A percentile compares a stretch with the other conserved stretches of the same genome.
Evolutionary conservation across 2,329 filamentous ascomycete genomes (phyloP).

Genomic region (Cladobotryum protrusum): DNA sequence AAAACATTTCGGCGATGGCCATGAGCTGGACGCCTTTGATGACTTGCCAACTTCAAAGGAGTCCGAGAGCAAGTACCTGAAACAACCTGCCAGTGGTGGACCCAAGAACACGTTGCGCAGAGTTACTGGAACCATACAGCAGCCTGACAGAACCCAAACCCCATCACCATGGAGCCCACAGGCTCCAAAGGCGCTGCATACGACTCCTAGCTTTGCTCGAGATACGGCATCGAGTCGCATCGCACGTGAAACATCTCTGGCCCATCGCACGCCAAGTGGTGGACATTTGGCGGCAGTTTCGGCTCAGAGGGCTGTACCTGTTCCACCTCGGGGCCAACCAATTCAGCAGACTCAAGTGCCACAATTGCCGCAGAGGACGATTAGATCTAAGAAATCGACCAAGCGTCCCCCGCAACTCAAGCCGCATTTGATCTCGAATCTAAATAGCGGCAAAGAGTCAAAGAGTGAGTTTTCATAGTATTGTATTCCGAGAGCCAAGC

Average conservation of each 20-base stretch:
- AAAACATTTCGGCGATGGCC: conserved; percentile 75
- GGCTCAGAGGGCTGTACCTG: conserved; percentile 48
- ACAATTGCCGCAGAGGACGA: conserved; percentile 29
- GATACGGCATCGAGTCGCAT: conserved; percentile 61
- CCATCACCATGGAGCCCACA: conserved; percentile 48
- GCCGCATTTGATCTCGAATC: conserved; percentile 83
- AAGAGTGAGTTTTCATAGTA: conserved; percentile 58
- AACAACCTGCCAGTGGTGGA: conserved; percentile 65
- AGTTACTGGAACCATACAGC: conserved; percentile 48
- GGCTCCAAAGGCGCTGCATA: conserved; percentile 50
- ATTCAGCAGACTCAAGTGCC: conserved; percentile 36
- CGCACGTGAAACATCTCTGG: conserved; percentile 55
- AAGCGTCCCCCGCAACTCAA: conserved; percentile 60
- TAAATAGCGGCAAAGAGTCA: conserved; percentile 65
- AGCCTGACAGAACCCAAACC: conserved; percentile 47
- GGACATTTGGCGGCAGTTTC: conserved; percentile 50
- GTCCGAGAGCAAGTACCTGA: conserved; percentile 75
- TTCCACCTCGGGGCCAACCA: conserved; percentile 44
- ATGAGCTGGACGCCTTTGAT: conserved; percentile 88
- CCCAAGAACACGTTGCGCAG: conserved; percentile 58
- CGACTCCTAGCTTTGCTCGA: conserved; percentile 57
- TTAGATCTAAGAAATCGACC: conserved; percentile 50
- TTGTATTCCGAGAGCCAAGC: neutral
- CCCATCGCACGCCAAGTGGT: conserved; percentile 50
- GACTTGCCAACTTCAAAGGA: conserved; percentile 84